Evolutionary conservation across 1,284 basidiomycete genomes (phyloP).

Genomic region (Cutaneotrichosporon cavernicola): DNA sequence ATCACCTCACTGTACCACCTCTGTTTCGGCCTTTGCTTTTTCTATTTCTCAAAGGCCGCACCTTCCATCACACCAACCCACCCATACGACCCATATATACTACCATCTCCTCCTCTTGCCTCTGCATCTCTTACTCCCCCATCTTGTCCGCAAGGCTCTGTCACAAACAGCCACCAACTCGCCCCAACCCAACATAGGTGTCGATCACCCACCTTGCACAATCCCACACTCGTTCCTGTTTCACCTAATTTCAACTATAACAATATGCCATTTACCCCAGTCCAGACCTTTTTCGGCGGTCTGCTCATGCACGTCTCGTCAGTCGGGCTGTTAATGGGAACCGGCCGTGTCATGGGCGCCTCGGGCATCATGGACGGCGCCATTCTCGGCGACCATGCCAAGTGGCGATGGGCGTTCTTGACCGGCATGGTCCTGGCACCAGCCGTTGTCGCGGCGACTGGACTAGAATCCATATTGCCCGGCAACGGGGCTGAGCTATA

Average conservation of each 20-base stretch:
- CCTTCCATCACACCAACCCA: no score
- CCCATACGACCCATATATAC: neutral
- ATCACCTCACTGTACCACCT: no score
- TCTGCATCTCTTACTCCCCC: no score
- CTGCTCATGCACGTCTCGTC: conserved; percentile 61
- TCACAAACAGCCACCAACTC: neutral
- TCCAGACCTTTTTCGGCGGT: conserved; percentile 65
- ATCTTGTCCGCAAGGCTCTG: no score
- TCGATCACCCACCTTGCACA: neutral
- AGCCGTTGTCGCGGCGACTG: conserved; percentile 22
- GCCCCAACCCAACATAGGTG: neutral
- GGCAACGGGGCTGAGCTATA: conserved; percentile 56
- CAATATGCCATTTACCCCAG: conserved; percentile 54
- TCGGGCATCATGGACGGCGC: conserved; percentile 64
- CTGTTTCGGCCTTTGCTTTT: no score
- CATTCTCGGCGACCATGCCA: conserved; percentile 56
- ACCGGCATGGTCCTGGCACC: conserved; percentile 45
- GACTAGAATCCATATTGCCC: conserved; percentile 53
- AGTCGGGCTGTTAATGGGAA: conserved; percentile 60
- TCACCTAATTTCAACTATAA: neutral
- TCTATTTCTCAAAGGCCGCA: no score
- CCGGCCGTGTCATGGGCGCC: conserved; percentile 64
- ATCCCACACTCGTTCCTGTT: neutral
- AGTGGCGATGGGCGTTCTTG: conserved; percentile 42
- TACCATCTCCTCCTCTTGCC: neutral